phyloP scores from a whole-genome alignment of 2,329 filamentous ascomycete genomes.

The Berkeleyomyces basicola region DNA sequence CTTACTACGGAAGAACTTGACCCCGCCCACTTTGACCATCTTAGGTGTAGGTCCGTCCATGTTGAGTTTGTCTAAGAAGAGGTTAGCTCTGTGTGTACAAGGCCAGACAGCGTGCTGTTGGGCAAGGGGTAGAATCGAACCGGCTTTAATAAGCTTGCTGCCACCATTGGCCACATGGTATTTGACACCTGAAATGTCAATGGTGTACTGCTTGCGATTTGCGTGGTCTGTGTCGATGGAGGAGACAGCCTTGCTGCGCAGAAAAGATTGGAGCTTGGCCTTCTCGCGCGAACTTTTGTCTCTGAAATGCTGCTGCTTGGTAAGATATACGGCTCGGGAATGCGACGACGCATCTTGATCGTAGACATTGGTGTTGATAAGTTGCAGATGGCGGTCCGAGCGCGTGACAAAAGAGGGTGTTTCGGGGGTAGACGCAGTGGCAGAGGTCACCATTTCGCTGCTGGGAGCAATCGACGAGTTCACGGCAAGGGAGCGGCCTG shows the following conservation, averaged over 20 bases:
- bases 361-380: constrained; percentile 58
- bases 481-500: neutral
- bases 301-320: constrained; percentile 2
- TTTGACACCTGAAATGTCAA: constrained; percentile 47
- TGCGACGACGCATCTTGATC: neutral
- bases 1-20: constrained; percentile 73
- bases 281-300: constrained; percentile 5
- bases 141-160: constrained; percentile 62
- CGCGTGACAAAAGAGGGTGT: constrained; percentile 45
- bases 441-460: constrained; percentile 14
- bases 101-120: constrained; percentile 18
- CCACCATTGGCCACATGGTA: constrained; percentile 62
- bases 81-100: constrained; percentile 38
- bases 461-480: constrained; percentile 20
- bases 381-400: constrained; percentile 59
- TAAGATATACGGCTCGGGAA: constrained; percentile 20
- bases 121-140: constrained; percentile 33
- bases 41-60: constrained; percentile 51
- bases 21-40: constrained; percentile 52
- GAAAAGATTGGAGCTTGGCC: constrained; percentile 4
- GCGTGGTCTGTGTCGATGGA: constrained; percentile 1
- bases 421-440: constrained; percentile 20
- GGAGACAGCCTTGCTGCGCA: constrained; percentile 1
- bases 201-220: constrained; percentile 8
- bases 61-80: constrained; percentile 22